A percentile compares a stretch with the other conserved stretches of the same genome.
Evolutionary conservation across 2,329 filamentous ascomycete genomes (phyloP).

Genomic region (Neofusicoccum sp.): DNA sequence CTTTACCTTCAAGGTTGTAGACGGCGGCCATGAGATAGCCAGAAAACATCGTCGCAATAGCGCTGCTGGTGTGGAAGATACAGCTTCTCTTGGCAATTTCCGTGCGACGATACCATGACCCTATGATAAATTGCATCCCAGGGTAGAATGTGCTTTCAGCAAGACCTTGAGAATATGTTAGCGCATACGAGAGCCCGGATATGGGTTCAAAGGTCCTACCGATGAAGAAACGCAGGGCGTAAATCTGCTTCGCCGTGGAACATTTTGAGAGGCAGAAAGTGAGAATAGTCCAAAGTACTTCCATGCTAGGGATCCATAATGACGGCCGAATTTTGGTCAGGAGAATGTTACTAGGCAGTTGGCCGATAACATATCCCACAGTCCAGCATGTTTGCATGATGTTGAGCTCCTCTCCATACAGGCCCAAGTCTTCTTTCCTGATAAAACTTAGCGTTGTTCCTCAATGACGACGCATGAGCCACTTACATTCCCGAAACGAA

Average conservation of each 20-base stretch:
- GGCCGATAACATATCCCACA: conserved; percentile 58
- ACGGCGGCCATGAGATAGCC: conserved; percentile 57
- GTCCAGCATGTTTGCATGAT: conserved; percentile 59
- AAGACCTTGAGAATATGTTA: conserved; percentile 32
- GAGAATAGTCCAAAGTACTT: conserved; percentile 50
- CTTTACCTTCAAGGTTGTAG: conserved; percentile 48
- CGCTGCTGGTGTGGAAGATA: conserved; percentile 52
- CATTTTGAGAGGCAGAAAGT: conserved; percentile 45
- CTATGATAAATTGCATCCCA: conserved; percentile 53
- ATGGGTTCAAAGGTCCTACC: conserved; percentile 28
- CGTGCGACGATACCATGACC: conserved; percentile 51
- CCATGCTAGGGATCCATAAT: conserved; percentile 50
- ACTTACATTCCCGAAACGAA: conserved; percentile 33
- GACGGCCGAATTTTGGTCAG: conserved; percentile 49
- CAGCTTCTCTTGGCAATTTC: conserved; percentile 54
- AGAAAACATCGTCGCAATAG: conserved; percentile 47
- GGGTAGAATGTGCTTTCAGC: conserved; percentile 53
- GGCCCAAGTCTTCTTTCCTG: conserved; percentile 53
- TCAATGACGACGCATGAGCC: conserved; percentile 16
- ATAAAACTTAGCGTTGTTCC: not conserved
- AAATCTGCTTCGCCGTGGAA: conserved; percentile 45
- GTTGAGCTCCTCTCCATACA: conserved; percentile 57
- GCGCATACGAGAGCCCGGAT: not conserved
- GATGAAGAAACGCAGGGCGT: conserved; percentile 50
- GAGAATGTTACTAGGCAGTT: conserved; percentile 53